A percentile compares a stretch with the other conserved stretches of the same genome.
Conservation (phyloP, 306 rosid genomes). For the Astragalus membranaceus region DNA sequence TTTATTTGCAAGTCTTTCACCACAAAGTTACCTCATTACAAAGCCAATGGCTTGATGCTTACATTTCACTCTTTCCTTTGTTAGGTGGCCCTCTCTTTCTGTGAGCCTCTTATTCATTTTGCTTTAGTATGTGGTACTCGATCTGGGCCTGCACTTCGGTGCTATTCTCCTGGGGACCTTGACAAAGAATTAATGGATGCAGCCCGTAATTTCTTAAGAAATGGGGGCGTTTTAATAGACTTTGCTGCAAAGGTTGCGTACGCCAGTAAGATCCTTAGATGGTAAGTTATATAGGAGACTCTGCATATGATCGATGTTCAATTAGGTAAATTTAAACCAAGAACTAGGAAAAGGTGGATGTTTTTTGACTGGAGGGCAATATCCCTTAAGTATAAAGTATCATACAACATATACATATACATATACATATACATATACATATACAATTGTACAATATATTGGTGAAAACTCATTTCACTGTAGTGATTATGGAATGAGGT, state of each 20-base stretch:
- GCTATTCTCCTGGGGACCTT: conserved; percentile 66
- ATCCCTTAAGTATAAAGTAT: not conserved
- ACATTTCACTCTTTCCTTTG: not conserved
- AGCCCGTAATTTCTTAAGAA: conserved; percentile 52
- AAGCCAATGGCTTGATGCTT: not conserved
- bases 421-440: not conserved
- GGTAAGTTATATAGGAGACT: conserved; percentile 39
- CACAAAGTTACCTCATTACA: not conserved
- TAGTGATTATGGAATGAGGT: not conserved
- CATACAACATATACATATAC: not conserved
- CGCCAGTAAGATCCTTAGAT: conserved; percentile 63
- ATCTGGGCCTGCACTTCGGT: conserved; percentile 71
- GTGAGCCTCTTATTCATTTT: conserved; percentile 87
- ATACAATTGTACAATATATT: not conserved
- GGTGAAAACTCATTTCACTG: not conserved
- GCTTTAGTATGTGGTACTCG: conserved; percentile 70
- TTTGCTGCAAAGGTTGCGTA: conserved; percentile 42
- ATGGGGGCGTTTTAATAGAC: conserved; percentile 54
- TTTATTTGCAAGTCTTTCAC: not conserved
- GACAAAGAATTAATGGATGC: conserved; percentile 72
- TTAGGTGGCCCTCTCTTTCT: conserved; percentile 75
- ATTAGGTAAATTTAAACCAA: not conserved
- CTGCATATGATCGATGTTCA: not conserved
- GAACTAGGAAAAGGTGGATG: not conserved
- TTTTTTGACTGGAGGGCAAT: not conserved